phyloP scores from a whole-genome alignment of 2,329 filamentous ascomycete genomes.

The Chrysoporthe puriensis region DNA sequence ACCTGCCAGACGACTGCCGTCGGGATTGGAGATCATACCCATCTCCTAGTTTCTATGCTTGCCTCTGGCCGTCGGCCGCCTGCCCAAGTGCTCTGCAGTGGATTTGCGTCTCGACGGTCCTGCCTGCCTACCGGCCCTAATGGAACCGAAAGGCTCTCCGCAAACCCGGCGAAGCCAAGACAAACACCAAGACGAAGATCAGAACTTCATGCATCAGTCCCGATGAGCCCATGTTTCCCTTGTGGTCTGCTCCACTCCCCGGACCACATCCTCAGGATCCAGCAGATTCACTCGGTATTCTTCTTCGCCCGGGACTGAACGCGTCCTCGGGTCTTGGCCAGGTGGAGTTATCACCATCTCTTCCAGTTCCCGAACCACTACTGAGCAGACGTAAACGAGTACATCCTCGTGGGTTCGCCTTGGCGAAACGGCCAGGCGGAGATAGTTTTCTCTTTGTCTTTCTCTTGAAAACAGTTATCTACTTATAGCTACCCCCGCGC shows the following conservation, averaged over 20 bases:
- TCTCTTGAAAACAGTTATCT: too few relatives aligned
- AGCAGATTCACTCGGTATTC: not conserved
- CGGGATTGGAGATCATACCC: not conserved
- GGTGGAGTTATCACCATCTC: not conserved
- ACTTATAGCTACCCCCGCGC: too few relatives aligned
- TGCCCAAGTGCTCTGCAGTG: not conserved
- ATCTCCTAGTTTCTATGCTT: not conserved
- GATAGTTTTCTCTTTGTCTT: not conserved
- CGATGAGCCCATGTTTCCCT: too few relatives aligned
- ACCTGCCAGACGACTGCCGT: not conserved
- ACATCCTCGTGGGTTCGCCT: conserved; percentile 21
- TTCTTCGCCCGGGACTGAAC: not conserved
- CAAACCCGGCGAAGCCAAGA: not conserved
- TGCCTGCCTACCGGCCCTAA: too few relatives aligned
- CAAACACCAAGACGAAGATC: not conserved
- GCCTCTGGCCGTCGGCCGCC: not conserved
- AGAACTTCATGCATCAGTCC: not conserved
- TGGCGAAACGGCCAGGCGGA: conserved; percentile 18
- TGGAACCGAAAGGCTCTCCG: not conserved
- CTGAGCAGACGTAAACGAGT: not conserved
- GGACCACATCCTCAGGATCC: not conserved
- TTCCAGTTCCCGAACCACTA: not conserved
- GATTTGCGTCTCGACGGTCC: not conserved
- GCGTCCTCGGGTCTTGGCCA: not conserved
- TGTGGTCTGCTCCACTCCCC: not conserved